Conservation (phyloP, 225 moss, liverwort and hornwort species). For the Polytrichum commune region DNA sequence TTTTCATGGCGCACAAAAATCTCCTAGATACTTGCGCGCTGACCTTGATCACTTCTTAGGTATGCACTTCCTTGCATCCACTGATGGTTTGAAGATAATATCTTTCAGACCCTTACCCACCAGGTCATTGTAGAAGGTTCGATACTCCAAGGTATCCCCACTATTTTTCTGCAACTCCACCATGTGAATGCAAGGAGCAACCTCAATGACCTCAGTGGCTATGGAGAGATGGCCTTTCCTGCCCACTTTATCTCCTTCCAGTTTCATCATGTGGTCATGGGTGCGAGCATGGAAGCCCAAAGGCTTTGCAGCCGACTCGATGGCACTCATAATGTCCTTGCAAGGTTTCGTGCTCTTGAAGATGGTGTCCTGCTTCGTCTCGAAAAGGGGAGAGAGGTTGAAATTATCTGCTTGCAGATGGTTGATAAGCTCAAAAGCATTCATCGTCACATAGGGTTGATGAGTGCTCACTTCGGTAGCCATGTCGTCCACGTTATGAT, state of each 20-base stretch:
- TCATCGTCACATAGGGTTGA: constrained; percentile 70
- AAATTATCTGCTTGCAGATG: constrained; percentile 84
- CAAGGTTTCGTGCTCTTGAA: constrained; percentile 90
- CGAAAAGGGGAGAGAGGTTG: constrained; percentile 81
- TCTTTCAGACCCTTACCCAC: constrained; percentile 48
- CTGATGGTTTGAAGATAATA: constrained; percentile 53
- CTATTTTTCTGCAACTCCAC: constrained; percentile 86
- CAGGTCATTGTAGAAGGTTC: constrained; percentile 55
- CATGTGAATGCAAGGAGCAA: constrained; percentile 94
- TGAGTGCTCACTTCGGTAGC: constrained; percentile 83
- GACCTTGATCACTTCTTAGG: too few species aligned
- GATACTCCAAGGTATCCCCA: constrained; percentile 93
- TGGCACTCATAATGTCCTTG: constrained; percentile 80
- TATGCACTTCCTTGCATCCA: constrained; percentile 4
- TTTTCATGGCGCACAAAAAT: too few species aligned
- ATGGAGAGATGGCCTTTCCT: constrained; percentile 93
- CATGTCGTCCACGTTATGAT: constrained; percentile 54
- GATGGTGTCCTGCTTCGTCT: constrained; percentile 85
- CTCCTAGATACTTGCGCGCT: too few species aligned
- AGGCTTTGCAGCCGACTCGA: constrained; percentile 88
- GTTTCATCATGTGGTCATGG: constrained; percentile 88
- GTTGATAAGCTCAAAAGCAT: constrained; percentile 95
- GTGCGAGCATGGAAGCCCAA: constrained; percentile 92
- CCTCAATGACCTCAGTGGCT: constrained; percentile 92
- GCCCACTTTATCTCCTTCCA: constrained; percentile 85